Percentiles rank a stretch among this genome's conserved stretches.
Evolutionary conservation across 1,284 basidiomycete species (phyloP).

Genomic region (Rhodotorula mucilaginosa): DNA sequence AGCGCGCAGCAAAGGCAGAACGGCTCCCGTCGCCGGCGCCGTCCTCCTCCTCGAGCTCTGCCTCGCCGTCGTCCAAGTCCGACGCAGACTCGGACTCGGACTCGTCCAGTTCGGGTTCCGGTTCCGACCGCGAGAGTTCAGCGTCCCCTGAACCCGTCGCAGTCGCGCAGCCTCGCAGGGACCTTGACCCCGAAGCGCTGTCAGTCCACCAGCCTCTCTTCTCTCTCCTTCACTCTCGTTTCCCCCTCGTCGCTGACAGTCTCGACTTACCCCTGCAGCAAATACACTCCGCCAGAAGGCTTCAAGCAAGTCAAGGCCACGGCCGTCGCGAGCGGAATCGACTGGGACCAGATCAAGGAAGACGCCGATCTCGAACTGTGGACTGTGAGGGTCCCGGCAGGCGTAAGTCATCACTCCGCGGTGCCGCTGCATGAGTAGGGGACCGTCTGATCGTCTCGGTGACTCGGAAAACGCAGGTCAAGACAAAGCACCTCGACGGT

Average conservation of each 20-base stretch:
- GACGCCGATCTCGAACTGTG: slow-evolving; percentile 33
- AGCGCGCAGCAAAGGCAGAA: not conserved
- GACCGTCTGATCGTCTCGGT: not conserved
- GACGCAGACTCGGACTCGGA: slow-evolving; percentile 15
- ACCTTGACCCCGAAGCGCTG: slow-evolving; percentile 17
- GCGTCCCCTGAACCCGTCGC: slow-evolving; percentile 16
- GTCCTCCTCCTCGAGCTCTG: not conserved
- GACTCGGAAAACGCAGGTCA: slow-evolving; percentile 20
- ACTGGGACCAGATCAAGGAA: slow-evolving; percentile 26
- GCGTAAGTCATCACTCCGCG: slow-evolving; percentile 10
- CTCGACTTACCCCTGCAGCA: not conserved
- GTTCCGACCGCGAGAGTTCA: slow-evolving; percentile 11
- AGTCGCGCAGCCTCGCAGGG: not conserved
- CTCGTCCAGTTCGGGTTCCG: not conserved
- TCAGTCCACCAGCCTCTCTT: not conserved
- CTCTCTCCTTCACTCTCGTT: not conserved
- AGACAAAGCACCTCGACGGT: slow-evolving; percentile 32
- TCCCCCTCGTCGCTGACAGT: not conserved
- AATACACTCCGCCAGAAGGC: slow-evolving; percentile 31
- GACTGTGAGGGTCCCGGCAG: slow-evolving; percentile 32
- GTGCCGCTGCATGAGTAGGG: too few species aligned
- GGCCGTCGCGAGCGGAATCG: slow-evolving; percentile 11
- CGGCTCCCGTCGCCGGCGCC: not conserved
- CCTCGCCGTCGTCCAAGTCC: slow-evolving; percentile 1
- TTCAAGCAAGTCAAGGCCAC: slow-evolving; percentile 13